Base-by-base conservation (phyloP, 1,284 basidiomycete species). In the Malassezia psittaci region DNA sequence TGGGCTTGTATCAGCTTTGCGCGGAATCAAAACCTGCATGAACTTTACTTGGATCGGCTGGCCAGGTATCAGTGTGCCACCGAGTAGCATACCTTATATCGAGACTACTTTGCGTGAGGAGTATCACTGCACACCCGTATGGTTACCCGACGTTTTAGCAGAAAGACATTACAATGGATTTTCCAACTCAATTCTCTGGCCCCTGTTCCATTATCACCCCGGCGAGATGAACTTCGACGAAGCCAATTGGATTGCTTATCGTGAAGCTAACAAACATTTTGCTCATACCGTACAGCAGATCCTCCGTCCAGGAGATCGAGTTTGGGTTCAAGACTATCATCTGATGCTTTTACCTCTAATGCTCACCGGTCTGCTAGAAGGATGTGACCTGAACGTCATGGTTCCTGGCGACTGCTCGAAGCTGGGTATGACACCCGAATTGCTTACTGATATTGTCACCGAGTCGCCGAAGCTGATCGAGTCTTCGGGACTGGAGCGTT, bases 151-250 rank as follows among this genome's bases (percentile, higher is more conserved):
- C 74, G 93, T 96, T 66, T 81, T 99, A 60, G 93, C 94, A 12
- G 94, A 99, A 77, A 83, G 86, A 52, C 93, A 96, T 77, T 99
- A 98, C 80, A 98, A 96, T 70, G 78, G 78, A n/a, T 98, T 99
- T 81, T 91, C 90, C 64, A 99, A 99, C 79, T 94, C 90, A 48
- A 98, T 99, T 77, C 83, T 99, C 38, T 99, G 93, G 93, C 93
- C 93, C 0, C 80, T 99, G 45, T 96, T 98, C 81, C 93, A 99
- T 77, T 99, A 96, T 77, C 91, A 96, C 76, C 64, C 66, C 0
- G 70, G 72, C 8, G 69, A 72, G 64, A 98, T 98, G 90, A 94
- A 90, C 78, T 98, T 98, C 75, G 93, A 96, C 77, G 90, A 96
- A 78, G 87, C 87, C 70, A 88, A 96, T 77, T 99, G 93, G 93